Evolutionary conservation across 352 stramenopile species (phyloP).

Genomic region (Peronospora destructor): DNA sequence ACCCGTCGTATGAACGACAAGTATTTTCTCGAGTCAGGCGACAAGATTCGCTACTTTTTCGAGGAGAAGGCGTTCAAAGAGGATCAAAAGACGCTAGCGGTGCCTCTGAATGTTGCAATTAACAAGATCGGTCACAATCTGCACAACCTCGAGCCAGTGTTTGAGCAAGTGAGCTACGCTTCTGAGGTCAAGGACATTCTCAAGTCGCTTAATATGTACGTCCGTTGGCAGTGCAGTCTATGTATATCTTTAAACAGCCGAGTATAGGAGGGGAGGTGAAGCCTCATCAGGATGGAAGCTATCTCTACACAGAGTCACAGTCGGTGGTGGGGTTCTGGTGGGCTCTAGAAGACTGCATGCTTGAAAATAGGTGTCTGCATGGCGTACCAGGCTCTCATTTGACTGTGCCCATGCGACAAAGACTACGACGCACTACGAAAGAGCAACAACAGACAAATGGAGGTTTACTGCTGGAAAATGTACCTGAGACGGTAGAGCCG

Average conservation of each 20-base stretch:
- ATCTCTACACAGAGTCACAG: slow-evolving; percentile 93
- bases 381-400: slow-evolving; percentile 87
- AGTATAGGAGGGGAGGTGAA: slow-evolving; percentile 90
- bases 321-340: slow-evolving; percentile 94
- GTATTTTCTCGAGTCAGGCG: slow-evolving; percentile 91
- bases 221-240: slow-evolving; percentile 89
- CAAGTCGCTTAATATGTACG: slow-evolving; percentile 82
- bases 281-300: slow-evolving; percentile 95
- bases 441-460: slow-evolving; percentile 36
- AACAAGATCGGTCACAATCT: slow-evolving; percentile 96
- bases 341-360: slow-evolving; percentile 91
- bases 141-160: slow-evolving; percentile 85
- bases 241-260: slow-evolving; percentile 98
- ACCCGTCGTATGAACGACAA: slow-evolving; percentile 78
- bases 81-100: slow-evolving; percentile 58
- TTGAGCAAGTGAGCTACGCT: slow-evolving; percentile 83
- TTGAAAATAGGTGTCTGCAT: slow-evolving; percentile 93
- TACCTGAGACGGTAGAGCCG: slow-evolving; percentile 37
- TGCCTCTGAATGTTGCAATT: slow-evolving; percentile 70
- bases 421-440: slow-evolving; percentile 65
- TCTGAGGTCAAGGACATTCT: slow-evolving; percentile 64
- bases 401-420: slow-evolving; percentile 76
- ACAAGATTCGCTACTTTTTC: slow-evolving; percentile 92
- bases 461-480: slow-evolving; percentile 51
- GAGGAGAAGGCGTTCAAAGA: slow-evolving; percentile 76